Evolutionary conservation across 768 basidiomycete genomes (phyloP), one percentile per base, ranked within the genome.

Genomic region (Naematelia aurantialba): DNA sequence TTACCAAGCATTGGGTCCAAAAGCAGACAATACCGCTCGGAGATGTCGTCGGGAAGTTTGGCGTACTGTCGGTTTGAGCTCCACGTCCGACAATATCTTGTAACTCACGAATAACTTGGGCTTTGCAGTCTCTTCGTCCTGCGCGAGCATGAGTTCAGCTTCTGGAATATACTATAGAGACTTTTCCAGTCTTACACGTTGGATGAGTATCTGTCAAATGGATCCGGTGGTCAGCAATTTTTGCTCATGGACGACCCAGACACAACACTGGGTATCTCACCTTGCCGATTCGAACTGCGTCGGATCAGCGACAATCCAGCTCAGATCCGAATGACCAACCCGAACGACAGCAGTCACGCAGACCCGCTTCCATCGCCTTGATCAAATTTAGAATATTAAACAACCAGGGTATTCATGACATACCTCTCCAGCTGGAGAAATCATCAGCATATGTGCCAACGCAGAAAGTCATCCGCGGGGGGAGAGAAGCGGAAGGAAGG

Each of bases 1-100:
- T 52, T 68, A 91, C 91, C 91, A 49, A 98, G 84, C 94, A 99
- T 99, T 0, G 94, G 94, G 75, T 99, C 94, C 21, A 99, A 84
- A 13, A 99, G 84, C 34, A 99, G 85, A 49, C 92, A 90, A 74
- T 94, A 98, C 47, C 96, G 86, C 30, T 82, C 80, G 0, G 89
- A 86, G 58, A 98, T 96, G 76, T 98, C 94, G 69, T 87, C 88
- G 1, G 94, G 94, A 52, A 97, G 87, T 87, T 96, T 78, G 46
- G 76, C 72, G 58, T 79, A 78, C 73, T 72, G 48, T 59, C 0
- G 17, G n/a, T 46, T 17, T 61, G 55, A 62, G 65, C 25, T 14
- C 2, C 39, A 21, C 29, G 14, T 46, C 31, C 52, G 34, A 14
- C 22, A 13, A 42, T 26, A 56, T 2, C 34, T 25, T 25, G 45